phyloP scores from a whole-genome alignment of 495 filamentous ascomycete genomes.

The Usnea hakonensis region DNA sequence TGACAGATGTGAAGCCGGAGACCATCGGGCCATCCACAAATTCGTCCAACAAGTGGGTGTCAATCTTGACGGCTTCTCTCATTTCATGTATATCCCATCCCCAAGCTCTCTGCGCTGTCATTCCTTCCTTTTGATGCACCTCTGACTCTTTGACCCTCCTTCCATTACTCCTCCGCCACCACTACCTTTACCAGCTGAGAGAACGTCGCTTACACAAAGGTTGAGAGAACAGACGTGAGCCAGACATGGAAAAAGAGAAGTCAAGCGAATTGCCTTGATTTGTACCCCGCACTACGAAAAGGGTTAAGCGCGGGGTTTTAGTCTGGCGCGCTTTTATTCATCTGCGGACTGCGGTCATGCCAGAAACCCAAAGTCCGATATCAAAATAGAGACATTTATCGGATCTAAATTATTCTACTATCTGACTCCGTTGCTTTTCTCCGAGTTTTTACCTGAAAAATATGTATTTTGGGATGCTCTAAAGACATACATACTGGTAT shows the following conservation, averaged over 20 bases:
- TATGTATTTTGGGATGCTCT: too few species aligned
- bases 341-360: too few species aligned
- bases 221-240: background rate
- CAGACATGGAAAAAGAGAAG: background rate
- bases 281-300: conserved; percentile 4
- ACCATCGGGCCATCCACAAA: background rate
- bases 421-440: too few species aligned
- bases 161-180: background rate
- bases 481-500: too few species aligned
- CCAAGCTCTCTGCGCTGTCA: conserved; percentile 3
- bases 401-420: too few species aligned
- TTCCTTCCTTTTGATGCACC: background rate
- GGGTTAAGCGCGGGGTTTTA: background rate
- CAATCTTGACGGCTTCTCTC: conserved; percentile 5
- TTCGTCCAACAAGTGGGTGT: background rate
- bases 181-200: background rate
- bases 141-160: too few species aligned
- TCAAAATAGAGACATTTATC: too few species aligned
- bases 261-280: background rate
- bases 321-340: too few species aligned
- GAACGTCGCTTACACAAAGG: background rate
- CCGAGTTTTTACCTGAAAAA: too few species aligned
- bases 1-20: conserved; percentile 18
- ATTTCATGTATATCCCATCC: conserved; percentile 9
- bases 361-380: too few species aligned